A percentile compares a stretch with the other conserved stretches of the same genome.
phyloP scores from a whole-genome alignment of 2,329 filamentous ascomycete species.

The Clonostachys rosea region DNA sequence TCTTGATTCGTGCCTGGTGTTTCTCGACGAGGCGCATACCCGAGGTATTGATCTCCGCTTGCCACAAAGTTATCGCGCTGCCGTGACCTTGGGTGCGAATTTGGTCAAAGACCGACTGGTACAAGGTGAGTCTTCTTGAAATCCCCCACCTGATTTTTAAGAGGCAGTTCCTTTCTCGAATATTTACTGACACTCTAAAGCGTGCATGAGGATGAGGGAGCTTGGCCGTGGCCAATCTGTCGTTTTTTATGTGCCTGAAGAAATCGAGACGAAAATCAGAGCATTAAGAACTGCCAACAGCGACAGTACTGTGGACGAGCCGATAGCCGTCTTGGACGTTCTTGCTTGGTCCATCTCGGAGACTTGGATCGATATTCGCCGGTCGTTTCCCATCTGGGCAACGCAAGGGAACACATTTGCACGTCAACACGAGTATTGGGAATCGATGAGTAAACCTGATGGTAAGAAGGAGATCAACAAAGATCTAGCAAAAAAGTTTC shows the following conservation, averaged over 20 bases:
- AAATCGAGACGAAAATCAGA: constrained; percentile 52
- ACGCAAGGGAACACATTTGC: constrained; percentile 40
- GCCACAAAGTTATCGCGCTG: constrained; percentile 38
- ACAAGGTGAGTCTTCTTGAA: constrained; percentile 35
- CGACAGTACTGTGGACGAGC: constrained; percentile 3
- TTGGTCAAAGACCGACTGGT: constrained; percentile 58
- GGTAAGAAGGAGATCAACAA: background rate
- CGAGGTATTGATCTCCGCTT: constrained; percentile 56
- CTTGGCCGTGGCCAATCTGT: constrained; percentile 64
- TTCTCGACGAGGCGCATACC: constrained; percentile 55
- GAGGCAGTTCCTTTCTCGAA: background rate
- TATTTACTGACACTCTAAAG: constrained; percentile 21
- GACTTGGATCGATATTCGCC: constrained; percentile 43
- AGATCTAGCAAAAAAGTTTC: background rate
- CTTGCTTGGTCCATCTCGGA: constrained; percentile 54
- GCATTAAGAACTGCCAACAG: constrained; percentile 3
- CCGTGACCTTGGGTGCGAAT: constrained; percentile 49
- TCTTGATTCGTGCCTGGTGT: constrained; percentile 48
- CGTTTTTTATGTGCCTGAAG: constrained; percentile 52
- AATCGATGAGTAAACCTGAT: background rate
- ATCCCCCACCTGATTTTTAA: constrained; percentile 18
- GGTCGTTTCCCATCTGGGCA: constrained; percentile 54
- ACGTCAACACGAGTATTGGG: background rate
- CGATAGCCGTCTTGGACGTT: constrained; percentile 39
- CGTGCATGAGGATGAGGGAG: constrained; percentile 68